Base-by-base conservation (phyloP, 345 rosid species). In the Trapa bicornis region DNA sequence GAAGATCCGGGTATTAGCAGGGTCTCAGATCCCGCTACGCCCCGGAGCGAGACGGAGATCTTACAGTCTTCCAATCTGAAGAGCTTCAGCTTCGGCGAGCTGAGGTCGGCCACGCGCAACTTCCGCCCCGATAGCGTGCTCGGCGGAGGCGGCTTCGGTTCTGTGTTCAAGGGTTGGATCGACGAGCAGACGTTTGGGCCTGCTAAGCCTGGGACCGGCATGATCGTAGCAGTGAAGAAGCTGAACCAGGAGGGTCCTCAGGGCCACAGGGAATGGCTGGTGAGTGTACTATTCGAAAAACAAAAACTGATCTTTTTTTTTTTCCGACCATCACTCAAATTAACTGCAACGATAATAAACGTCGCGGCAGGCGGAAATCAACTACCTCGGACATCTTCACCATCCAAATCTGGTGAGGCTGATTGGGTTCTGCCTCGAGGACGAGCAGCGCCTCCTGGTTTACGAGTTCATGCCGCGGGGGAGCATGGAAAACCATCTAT, bases 121-220 rank as follows among this genome's bases (percentile, higher is more conserved):
- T 80, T 80, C 68, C 80, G 83, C 35, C 78, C 76, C 2, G 83
- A 80, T 57, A 80, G 78, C 66, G 83, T 80, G 42, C 45, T 80
- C 39, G 83, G 83, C 32, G 83, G 77, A 65, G 83, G 83, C 54
- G 83, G 83, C 17, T 80, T 80, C 63, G 83, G 83, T 47, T 80
- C 80, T 6, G 83, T 80, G 41, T 80, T 80, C 61, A 80, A 80
- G 54, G 83, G 83, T 37, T 80, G 83, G 83, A 77, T 80, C 43
- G 83, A 80, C 42, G 75, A 70, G 70, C 56, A 77, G 37, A 43
- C 80, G 43, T 70, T 62, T 39, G 12, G 73, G 53, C 76, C 83
- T 42, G 17, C 83, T n/a, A 79, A 74, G 76, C 78, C 83, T 53
- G 83, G 83, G 67, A 79, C 78, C 45, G 83, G 83, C 70, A 42